phyloP scores from a whole-genome alignment of 495 filamentous ascomycete genomes.

The Neurospora sp. region DNA sequence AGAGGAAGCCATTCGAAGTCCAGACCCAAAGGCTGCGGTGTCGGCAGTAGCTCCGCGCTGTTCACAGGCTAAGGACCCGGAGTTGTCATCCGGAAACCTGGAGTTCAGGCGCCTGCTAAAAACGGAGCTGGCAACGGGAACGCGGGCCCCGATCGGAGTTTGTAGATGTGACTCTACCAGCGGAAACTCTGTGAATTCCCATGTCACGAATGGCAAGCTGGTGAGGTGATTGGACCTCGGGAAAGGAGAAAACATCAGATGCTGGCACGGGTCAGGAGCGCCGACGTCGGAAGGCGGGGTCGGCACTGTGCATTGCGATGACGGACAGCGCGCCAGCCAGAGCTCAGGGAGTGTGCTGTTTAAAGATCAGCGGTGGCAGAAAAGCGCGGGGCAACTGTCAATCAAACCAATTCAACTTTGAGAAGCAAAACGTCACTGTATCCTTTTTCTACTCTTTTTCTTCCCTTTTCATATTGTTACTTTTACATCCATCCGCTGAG shows the following conservation, averaged over 20 bases:
- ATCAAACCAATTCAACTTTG: not conserved
- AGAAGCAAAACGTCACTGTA: not conserved
- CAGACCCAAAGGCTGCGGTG: not conserved
- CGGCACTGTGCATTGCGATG: not conserved
- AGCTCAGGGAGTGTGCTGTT: conserved; percentile 7
- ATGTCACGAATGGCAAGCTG: not conserved
- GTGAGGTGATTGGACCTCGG: not conserved
- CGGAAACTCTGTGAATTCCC: not conserved
- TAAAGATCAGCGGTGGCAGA: not conserved
- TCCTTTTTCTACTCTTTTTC: not conserved
- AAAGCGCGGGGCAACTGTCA: conserved; percentile 8
- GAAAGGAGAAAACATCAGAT: not conserved
- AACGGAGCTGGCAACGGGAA: not conserved
- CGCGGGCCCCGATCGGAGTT: not conserved
- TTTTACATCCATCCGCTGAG: not conserved
- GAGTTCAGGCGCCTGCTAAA: not conserved
- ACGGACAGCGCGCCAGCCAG: not conserved
- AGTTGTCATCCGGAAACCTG: not conserved
- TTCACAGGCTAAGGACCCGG: not conserved
- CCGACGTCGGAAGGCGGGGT: conserved; percentile 28
- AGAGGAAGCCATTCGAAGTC: not conserved
- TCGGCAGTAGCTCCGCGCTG: not conserved
- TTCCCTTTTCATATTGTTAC: not conserved
- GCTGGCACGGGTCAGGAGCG: not conserved
- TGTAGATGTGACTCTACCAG: not conserved